Base-by-base conservation (phyloP, 257 asterid genomes). In the Petunia secreta region DNA sequence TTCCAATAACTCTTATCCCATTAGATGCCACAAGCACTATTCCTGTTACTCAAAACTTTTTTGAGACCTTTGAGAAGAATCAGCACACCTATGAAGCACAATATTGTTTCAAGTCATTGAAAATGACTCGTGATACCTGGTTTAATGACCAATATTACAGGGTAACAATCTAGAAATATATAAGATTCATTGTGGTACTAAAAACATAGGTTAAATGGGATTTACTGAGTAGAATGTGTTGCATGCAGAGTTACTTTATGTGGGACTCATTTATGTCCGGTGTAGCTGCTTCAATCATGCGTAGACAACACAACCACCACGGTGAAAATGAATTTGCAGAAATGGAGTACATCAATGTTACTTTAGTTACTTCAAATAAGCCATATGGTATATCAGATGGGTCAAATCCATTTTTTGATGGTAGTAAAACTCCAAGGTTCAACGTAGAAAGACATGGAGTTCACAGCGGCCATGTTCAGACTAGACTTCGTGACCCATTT, bases 1-100 rank as follows among this genome's bases (percentile, higher is more conserved):
- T 93, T 75, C 98, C 97, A 1, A 52, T 91, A 46, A 94, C 96
- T 80, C 86, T 94, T n/a, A 93, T 93, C 79, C 96, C 98, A 54
- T 85, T 94, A 65, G 98, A 94, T 89, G 96, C 98, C 65, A 91
- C 98, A 37, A 88, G 93, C 89, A 93, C 98, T 50, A 94, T 94
- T 39, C 96, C 92, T 0, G 87, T 94, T 63, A 81, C 93, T 7
- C 14, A 65, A 2, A 77, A 80, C 1, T 90, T 93, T 80, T 85
- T 87, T 52, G 82, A 83, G 58, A 86, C 82, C 8, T 89, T 93
- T 78, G 91, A 94, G 85, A 86, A 88, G 92, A 91, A 91, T 82
- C 98, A 93, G 80, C 86, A 63, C 1, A 93, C 98, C 64, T 88
- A 80, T 41, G 98, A 94, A 87, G 95, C 98, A 40, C 92, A 91